Conservation (phyloP, 495 filamentous ascomycete species). For the Sporormia fimetaria region DNA sequence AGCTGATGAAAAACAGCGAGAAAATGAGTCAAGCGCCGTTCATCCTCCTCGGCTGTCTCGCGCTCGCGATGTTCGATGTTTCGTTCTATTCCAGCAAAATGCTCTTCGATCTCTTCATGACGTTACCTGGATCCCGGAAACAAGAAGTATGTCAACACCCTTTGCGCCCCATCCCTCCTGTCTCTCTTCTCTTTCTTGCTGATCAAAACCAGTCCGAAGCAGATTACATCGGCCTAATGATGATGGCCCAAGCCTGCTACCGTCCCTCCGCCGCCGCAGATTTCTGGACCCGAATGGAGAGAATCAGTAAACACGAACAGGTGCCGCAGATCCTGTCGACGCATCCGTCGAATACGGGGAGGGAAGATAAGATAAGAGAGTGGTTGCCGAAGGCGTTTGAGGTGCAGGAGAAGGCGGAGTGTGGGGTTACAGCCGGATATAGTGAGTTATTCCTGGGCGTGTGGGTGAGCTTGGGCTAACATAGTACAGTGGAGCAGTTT, state of each 20-base stretch:
- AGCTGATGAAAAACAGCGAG: slow-evolving; percentile 37
- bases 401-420: slow-evolving; percentile 13
- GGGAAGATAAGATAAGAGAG: slow-evolving; percentile 57
- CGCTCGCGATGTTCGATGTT: slow-evolving; percentile 43
- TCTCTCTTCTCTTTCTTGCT: background rate
- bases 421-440: background rate
- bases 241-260: slow-evolving; percentile 57
- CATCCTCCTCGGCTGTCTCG: slow-evolving; percentile 42
- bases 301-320: slow-evolving; percentile 41
- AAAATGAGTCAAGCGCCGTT: slow-evolving; percentile 54
- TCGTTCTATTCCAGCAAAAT: slow-evolving; percentile 36
- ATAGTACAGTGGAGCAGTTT: slow-evolving; percentile 19
- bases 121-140: slow-evolving; percentile 56
- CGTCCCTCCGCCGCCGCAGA: slow-evolving; percentile 60
- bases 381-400: slow-evolving; percentile 37
- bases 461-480: background rate
- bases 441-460: background rate
- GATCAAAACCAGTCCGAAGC: slow-evolving; percentile 45
- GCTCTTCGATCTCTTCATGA: slow-evolving; percentile 51
- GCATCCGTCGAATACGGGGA: slow-evolving; percentile 66
- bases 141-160: slow-evolving; percentile 54
- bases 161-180: background rate
- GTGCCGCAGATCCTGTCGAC: slow-evolving; percentile 75
- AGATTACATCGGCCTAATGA: slow-evolving; percentile 77
- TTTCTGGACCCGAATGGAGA: slow-evolving; percentile 71